Percentiles rank a stretch among this genome's conserved stretches.
Evolutionary conservation across 352 stramenopile genomes (phyloP).

Genomic region (Phytophthora syringae): DNA sequence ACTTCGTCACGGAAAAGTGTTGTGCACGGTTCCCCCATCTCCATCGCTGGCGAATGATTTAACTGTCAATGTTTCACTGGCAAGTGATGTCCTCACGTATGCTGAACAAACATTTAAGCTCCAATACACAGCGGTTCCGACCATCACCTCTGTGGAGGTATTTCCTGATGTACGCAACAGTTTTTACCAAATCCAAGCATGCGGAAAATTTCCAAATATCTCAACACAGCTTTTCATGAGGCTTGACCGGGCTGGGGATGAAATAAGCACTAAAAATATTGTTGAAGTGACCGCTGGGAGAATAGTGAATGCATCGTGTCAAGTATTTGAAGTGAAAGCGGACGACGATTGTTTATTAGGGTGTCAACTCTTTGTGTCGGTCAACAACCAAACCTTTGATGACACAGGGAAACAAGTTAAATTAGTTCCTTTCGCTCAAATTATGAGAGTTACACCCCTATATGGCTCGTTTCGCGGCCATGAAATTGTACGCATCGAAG

Average conservation of each 20-base stretch:
- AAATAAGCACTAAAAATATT: neutral
- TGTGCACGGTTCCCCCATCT: constrained; percentile 33
- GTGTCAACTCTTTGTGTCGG: constrained; percentile 45
- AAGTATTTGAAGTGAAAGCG: constrained; percentile 18
- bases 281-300: constrained; percentile 4
- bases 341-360: constrained; percentile 17
- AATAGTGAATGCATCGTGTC: constrained; percentile 21
- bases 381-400: constrained; percentile 50
- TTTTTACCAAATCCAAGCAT: constrained; percentile 21
- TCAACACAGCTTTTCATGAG: constrained; percentile 17
- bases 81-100: constrained; percentile 22
- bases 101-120: constrained; percentile 38
- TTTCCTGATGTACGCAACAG: constrained; percentile 9
- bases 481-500: constrained; percentile 38
- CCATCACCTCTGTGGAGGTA: constrained; percentile 31
- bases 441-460: constrained; percentile 22
- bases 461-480: constrained; percentile 39
- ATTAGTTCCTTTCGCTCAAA: constrained; percentile 14
- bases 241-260: constrained; percentile 20
- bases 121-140: constrained; percentile 32
- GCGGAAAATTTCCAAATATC: constrained; percentile 17
- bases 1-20: constrained; percentile 31
- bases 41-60: neutral
- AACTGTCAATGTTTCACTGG: constrained; percentile 42
- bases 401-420: constrained; percentile 32